Conservation (phyloP, 176 grass and related monocot genomes). For the Carex myosuroides region DNA sequence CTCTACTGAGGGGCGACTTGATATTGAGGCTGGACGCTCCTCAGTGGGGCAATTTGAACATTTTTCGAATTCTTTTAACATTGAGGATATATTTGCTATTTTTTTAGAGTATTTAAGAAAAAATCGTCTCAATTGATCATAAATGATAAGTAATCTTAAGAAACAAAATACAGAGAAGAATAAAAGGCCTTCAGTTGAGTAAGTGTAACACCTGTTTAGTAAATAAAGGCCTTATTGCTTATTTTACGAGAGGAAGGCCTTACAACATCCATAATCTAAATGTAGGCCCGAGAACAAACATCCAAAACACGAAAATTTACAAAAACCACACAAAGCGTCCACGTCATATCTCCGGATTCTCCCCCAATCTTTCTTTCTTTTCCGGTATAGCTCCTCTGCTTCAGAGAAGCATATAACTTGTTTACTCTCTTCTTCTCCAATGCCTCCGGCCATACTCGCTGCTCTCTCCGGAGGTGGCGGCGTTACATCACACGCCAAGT, state of each 20-base stretch:
- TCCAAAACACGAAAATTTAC: not conserved
- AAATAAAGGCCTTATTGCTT: not conserved
- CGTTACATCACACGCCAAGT: constrained; percentile 23
- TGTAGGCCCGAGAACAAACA: not conserved
- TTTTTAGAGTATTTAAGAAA: too few species aligned
- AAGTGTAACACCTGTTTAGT: not conserved
- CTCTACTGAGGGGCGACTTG: too few species aligned
- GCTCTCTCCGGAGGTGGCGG: constrained; percentile 10
- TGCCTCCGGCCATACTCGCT: constrained; percentile 26
- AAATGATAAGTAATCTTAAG: too few species aligned
- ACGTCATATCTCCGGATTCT: not conserved
- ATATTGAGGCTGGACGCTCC: too few species aligned
- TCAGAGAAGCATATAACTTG: not conserved
- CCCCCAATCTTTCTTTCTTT: not conserved
- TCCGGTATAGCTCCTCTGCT: not conserved
- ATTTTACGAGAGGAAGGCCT: not conserved
- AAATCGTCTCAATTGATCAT: too few species aligned
- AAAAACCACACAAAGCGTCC: not conserved
- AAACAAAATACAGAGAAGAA: too few species aligned
- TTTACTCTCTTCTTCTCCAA: not conserved
- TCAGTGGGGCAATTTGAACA: too few species aligned
- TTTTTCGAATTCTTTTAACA: too few species aligned
- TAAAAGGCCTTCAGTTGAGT: too few species aligned
- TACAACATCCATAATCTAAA: not conserved
- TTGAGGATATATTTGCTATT: too few species aligned